phyloP scores from a whole-genome alignment of 352 stramenopile genomes.

The Phytophthora sp. region DNA sequence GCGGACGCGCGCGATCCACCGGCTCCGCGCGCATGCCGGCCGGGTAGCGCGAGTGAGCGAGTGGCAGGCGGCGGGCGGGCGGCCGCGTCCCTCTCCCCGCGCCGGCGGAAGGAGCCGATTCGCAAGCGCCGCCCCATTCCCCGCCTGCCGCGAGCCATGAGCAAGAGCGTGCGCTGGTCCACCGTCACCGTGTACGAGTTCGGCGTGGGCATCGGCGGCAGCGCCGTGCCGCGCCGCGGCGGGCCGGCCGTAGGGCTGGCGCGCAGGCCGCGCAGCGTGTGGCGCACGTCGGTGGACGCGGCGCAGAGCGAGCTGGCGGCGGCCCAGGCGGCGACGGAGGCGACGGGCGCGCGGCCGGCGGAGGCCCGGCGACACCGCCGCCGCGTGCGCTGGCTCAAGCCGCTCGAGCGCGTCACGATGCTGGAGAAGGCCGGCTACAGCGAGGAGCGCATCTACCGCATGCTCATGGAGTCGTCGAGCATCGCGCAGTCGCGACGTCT shows the following conservation, averaged over 20 bases:
- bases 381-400: constrained; percentile 41
- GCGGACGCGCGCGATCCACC: constrained; percentile 9
- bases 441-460: constrained; percentile 56
- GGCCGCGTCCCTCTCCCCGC: neutral
- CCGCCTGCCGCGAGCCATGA: neutral
- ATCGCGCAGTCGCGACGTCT: constrained; percentile 53
- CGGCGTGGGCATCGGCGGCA: constrained; percentile 48
- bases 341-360: neutral
- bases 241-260: constrained; percentile 52
- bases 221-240: constrained; percentile 46
- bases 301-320: constrained; percentile 1
- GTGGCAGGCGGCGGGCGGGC: constrained; percentile 4
- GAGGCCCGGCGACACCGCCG: neutral
- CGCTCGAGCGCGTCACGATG: constrained; percentile 46
- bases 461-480: constrained; percentile 60
- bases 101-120: neutral
- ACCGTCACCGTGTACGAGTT: constrained; percentile 71
- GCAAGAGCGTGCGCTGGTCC: constrained; percentile 44
- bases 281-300: constrained; percentile 32
- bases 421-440: constrained; percentile 51
- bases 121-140: constrained; percentile 4
- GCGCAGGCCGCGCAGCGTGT: constrained; percentile 21
- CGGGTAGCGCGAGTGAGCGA: constrained; percentile 4
- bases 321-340: neutral
- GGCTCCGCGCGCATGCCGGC: neutral